These are phyloP conservation scores for Fagopyrum esculentum DNA, from an alignment of 148 eudicot genomes.

Conservation along the genomic window DNA sequence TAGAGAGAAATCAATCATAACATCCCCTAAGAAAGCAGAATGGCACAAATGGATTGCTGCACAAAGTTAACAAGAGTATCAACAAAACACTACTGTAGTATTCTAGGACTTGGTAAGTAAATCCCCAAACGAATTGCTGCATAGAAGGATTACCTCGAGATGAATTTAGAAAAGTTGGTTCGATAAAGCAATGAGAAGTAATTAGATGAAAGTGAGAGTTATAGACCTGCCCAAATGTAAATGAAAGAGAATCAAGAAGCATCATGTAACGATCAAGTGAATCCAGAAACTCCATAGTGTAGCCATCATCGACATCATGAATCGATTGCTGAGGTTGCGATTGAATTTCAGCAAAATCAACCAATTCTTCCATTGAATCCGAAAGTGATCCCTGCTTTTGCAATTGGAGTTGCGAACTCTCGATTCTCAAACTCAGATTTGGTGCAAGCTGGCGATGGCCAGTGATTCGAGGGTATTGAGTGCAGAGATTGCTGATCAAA, in stretches of 20 bases:
- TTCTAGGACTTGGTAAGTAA: not conserved
- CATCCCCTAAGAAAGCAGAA: not conserved
- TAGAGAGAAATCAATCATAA: not conserved
- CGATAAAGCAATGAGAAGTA: not conserved
- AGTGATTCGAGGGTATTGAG: not conserved
- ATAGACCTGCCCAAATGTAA: slow-evolving; percentile 69
- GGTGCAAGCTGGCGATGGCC: not conserved
- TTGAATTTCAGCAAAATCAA: slow-evolving; percentile 6
- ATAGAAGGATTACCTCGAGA: not conserved
- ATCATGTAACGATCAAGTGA: slow-evolving; percentile 58
- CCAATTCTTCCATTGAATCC: slow-evolving; percentile 5
- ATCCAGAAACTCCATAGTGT: slow-evolving; percentile 57
- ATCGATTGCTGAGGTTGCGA: not conserved
- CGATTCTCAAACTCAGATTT: not conserved
- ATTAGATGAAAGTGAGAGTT: not conserved
- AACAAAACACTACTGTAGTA: not conserved
- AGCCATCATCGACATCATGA: slow-evolving; percentile 19
- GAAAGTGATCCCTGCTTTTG: not conserved
- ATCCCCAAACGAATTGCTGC: not conserved
- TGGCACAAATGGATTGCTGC: not conserved
- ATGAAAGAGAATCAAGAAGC: slow-evolving; percentile 51
- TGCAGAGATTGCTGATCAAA: not conserved
- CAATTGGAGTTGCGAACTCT: not conserved
- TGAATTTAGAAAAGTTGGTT: not conserved
- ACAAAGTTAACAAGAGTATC: not conserved